Percentiles rank a stretch among this genome's conserved stretches.
Conservation (phyloP, 2,329 filamentous ascomycete genomes). For the Monosporascus sp. region DNA sequence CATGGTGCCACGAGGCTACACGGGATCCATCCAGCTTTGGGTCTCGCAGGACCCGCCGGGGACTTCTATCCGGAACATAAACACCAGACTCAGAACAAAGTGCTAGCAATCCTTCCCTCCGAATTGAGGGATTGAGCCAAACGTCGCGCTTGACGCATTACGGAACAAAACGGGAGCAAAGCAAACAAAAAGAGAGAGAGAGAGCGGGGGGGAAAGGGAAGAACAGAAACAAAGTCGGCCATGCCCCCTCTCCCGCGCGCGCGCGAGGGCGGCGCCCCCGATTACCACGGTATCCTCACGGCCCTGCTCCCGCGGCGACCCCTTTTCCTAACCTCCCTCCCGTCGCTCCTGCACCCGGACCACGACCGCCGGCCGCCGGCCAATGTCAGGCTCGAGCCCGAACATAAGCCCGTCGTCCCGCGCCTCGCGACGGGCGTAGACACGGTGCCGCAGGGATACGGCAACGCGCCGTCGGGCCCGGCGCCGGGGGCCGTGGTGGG, state of each 20-base stretch:
- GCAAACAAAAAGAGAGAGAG: neutral
- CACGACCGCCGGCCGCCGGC: slow-evolving; percentile 4
- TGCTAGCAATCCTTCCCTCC: too few relatives aligned
- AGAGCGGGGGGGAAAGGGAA: neutral
- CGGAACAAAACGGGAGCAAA: neutral
- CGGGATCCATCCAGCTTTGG: too few relatives aligned
- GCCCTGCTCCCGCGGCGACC: neutral
- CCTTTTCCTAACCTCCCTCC: neutral
- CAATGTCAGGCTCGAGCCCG: slow-evolving; percentile 5
- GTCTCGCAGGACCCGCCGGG: too few relatives aligned
- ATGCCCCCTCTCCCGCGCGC: neutral
- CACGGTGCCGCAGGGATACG: slow-evolving; percentile 33
- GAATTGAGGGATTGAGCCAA: too few relatives aligned
- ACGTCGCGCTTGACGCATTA: neutral
- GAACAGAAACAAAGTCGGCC: neutral
- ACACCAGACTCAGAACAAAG: too few relatives aligned
- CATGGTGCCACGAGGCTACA: too few relatives aligned
- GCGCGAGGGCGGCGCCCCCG: neutral
- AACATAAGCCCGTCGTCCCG: slow-evolving; percentile 5
- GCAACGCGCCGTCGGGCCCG: slow-evolving; percentile 37
- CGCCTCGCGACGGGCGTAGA: slow-evolving; percentile 24
- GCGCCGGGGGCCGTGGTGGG: slow-evolving; percentile 29
- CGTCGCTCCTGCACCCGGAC: slow-evolving; percentile 7
- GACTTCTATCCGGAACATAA: too few relatives aligned
- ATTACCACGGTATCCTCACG: neutral